Evolutionary conservation across 352 stramenopile genomes (phyloP), one percentile per base, ranked within the genome.

Genomic region (Globisporangium spinosum): DNA sequence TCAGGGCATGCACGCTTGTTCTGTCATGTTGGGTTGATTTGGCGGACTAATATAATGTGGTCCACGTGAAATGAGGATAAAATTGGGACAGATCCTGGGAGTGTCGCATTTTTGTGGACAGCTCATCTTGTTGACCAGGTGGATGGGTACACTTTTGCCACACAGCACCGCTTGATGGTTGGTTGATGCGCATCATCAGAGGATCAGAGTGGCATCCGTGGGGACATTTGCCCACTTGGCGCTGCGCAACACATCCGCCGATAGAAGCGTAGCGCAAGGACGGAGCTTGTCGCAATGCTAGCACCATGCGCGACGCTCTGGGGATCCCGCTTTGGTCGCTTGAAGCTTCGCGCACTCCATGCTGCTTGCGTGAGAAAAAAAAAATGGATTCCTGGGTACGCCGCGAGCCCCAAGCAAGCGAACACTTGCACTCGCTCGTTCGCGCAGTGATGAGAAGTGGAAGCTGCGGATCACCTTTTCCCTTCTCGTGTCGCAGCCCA

Each of bases 91-190:
- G 7, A 22, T 13, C 43, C 27, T 23, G 22, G 22, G 25, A 22
- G 9, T 67, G 45, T 60, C 51, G 32, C 62, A 59, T 43, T 60
- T 49, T 60, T 60, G 27, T 59, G 45, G 47, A 49, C 8, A 66
- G 20, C n/a, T 66, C 43, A 57, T 6, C 2, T n/a, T 47, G 29
- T 12, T 49, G 29, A 59, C 27, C 20, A 61, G 0, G 4, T n/a
- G 8, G 7, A 59, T 69, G 64, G 64, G 64, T 69, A 58, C 64
- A 69, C 13, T 58, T 64, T 64, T 64, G 17, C 7, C 27, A 25
- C 23, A 20, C 40, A 40, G 17, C 63, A 38, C 20, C 51, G 38
- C 38, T 45, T 45, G 58, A 1, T 3, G 23, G 25, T 7, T 38
- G 29, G 29, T 32, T 38, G 53, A 38, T 3, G 34, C 13, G 38